Evolutionary conservation across 306 rosid genomes (phyloP), one percentile per base, ranked within the genome.

Genomic region (Adenanthera pavonina): DNA sequence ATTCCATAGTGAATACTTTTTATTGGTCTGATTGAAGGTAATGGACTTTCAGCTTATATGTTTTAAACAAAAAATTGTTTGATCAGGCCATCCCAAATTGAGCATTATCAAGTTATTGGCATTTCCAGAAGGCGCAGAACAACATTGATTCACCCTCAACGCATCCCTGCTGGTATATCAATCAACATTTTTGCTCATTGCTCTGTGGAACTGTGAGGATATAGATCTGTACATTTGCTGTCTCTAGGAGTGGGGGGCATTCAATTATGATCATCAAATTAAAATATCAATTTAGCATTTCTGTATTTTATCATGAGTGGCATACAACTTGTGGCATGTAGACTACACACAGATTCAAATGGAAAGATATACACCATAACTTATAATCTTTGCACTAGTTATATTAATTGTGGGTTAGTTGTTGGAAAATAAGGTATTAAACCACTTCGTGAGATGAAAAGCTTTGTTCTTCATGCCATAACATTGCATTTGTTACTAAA

Each of bases 41-140:
- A 85, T 85, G 94, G 87, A 64, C 84, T 66, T 82, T 72, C 91
- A 81, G 85, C 75, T 89, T 82, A 57, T 79, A 43, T 74, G 87
- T 78, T 84, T 82, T 62, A 84, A 89, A 59, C 78, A 71, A 79
- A 85, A 82, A 72, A 64, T 70, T 75, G 56, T 78, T 87, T 84
- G 47, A 19, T 80, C 47, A 81, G 74, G 74, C 83, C 80, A 54
- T 34, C 15, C 69, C 20, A 48, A 48, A 49, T 47, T 5, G 71
- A 69, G 35, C 72, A 34, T 15, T 69, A 62, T 46, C 78, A 73
- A n/a, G 35, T 34, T 11, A 13, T 64, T 5, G 19, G 65, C 57
- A 36, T 65, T 47, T 74, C 79, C 7, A 70, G 64, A 74, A 67
- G 46, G 20, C 33, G 75, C 1, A 70, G 69, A 76, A 67, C 64